phyloP scores from a whole-genome alignment of 805 yeast genomes.

The Candida gorgasii region DNA sequence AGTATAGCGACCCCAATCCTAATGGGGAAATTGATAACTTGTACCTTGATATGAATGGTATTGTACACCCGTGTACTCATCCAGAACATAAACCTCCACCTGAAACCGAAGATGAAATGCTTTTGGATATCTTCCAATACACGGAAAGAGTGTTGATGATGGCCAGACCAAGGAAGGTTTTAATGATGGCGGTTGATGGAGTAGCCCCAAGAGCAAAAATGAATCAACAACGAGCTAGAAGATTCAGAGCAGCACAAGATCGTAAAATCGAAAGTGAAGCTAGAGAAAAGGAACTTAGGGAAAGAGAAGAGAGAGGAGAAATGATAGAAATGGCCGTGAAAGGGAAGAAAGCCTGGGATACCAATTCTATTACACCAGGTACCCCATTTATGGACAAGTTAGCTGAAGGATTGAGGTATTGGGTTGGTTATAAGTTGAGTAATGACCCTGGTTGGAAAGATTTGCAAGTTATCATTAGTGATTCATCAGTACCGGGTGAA shows the following conservation, averaged over 20 bases:
- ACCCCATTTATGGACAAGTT: constrained; percentile 95
- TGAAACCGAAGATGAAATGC: constrained; percentile 95
- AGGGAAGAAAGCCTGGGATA: constrained; percentile 84
- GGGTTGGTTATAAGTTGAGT: constrained; percentile 87
- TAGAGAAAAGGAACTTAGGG: constrained; percentile 57
- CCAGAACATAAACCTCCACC: constrained; percentile 97
- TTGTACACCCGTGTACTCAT: constrained; percentile 98
- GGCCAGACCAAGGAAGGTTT: constrained; percentile 92
- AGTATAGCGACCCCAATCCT: constrained; percentile 77
- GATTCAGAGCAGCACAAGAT: constrained; percentile 90
- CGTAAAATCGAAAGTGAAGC: constrained; percentile 79
- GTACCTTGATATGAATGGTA: constrained; percentile 97
- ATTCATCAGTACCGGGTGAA: constrained; percentile 98
- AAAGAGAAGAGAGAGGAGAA: constrained; percentile 67
- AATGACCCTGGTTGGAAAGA: constrained; percentile 93
- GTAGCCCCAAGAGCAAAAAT: constrained; percentile 98
- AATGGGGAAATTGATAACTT: constrained; percentile 95
- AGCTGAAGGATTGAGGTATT: constrained; percentile 79
- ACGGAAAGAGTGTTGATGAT: constrained; percentile 88
- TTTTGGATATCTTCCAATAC: constrained; percentile 86
- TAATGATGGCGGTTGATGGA: constrained; percentile 97
- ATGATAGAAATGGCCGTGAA: constrained; percentile 72
- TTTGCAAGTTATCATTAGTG: constrained; percentile 86
- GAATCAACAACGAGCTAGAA: constrained; percentile 94
- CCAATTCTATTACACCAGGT: constrained; percentile 97